Evolutionary conservation across 2,329 filamentous ascomycete species (phyloP).

Genomic region (Fusarium odoratissimum): DNA sequence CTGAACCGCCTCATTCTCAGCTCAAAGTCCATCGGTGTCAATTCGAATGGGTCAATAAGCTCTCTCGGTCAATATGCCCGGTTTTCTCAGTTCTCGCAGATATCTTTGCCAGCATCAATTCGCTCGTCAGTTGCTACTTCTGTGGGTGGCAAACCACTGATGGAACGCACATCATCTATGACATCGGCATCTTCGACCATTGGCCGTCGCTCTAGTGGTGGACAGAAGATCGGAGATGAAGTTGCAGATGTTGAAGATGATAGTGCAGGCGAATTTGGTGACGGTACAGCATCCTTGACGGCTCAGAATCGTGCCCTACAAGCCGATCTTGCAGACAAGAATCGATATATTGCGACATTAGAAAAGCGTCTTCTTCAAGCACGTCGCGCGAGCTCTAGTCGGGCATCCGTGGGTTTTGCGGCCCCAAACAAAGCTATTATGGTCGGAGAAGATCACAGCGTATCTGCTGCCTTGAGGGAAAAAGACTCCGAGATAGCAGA

Average conservation of each 20-base stretch:
- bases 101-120: constrained; percentile 65
- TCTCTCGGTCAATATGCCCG: constrained; percentile 72
- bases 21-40: constrained; percentile 95
- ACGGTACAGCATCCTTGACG: constrained; percentile 83
- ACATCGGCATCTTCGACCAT: constrained; percentile 72
- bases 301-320: constrained; percentile 94
- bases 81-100: constrained; percentile 73
- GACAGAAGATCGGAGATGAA: constrained; percentile 57
- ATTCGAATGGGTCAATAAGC: constrained; percentile 78
- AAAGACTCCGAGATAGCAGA: constrained; percentile 95
- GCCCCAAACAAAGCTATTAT: constrained; percentile 70
- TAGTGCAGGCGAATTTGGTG: constrained; percentile 82
- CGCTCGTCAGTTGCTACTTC: constrained; percentile 79
- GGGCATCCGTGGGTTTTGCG: constrained; percentile 80
- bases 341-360: constrained; percentile 92
- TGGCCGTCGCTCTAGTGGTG: constrained; percentile 62
- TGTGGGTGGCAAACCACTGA: constrained; percentile 58
- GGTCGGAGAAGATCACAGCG: constrained; percentile 82
- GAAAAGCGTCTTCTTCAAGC: constrained; percentile 94
- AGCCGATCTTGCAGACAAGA: constrained; percentile 96
- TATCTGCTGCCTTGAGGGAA: constrained; percentile 79
- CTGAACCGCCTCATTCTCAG: constrained; percentile 94
- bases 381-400: constrained; percentile 87
- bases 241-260: constrained; percentile 71
- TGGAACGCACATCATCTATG: constrained; percentile 75